Evolutionary conservation across 2,329 filamentous ascomycete genomes (phyloP), one percentile per base, ranked within the genome.

Genomic region (Furcasterigmium furcatum): DNA sequence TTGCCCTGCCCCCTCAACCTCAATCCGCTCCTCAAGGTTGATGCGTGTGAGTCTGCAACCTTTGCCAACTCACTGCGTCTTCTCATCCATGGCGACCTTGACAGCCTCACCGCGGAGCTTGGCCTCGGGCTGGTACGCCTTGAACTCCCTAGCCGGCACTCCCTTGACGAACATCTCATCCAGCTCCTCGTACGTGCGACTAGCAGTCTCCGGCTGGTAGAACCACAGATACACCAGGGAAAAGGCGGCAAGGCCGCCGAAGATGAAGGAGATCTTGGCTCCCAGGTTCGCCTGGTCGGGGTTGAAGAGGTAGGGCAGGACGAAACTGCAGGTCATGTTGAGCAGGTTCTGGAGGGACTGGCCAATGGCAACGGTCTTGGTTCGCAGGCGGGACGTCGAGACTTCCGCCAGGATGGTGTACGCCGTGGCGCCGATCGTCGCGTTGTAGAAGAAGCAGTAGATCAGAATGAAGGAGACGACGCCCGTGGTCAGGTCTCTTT

Each of bases 181-280:
- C 16, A 59, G 24, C 30, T 59, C 57, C 48, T 59, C 52, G 38
- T 55, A 58, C 0, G 56, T 52, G 7, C 57, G 52, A 1, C 49
- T 45, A 5, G 52, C 50, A 9, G 56, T 59, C 51, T 64, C 61
- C 5, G 72, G 73, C 63, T 67, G 58, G 44, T 51, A 62, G 44
- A 61, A 60, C 54, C 58, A 59, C n/a, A 69, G 30, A 49, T 58
- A 67, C 16, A 63, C 49, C 9, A 61, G 48, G 21, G 51, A 61
- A 8, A 65, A 32, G 3, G 64, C 47, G 9, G 57, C 53, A n/a
- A 68, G 45, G 0, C 54, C 63, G 5, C 65, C 66, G 51, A 70
- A 72, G 4, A 72, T 54, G 35, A 72, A 73, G 0, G 60, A 59
- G 1, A 67, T 65, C 54, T 71, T 72, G 2, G 63, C 67, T 3